Conservation (phyloP, 2,329 filamentous ascomycete species). For the Septoria linicola region DNA sequence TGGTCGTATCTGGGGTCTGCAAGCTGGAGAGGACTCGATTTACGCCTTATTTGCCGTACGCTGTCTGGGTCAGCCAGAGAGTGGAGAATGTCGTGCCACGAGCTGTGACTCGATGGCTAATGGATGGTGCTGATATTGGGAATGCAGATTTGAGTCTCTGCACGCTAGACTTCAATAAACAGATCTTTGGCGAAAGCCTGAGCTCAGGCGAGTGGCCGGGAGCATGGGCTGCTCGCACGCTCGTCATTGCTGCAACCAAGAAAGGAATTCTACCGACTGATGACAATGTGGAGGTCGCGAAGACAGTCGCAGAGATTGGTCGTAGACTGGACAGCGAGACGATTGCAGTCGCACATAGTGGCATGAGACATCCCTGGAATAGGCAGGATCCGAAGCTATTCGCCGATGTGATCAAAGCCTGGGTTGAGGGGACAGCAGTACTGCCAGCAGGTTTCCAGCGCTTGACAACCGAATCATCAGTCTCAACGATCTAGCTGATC, state of each 20-base stretch:
- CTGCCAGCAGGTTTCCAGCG: constrained; percentile 2
- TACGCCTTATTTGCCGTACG: constrained; percentile 20
- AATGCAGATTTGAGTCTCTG: constrained; percentile 1
- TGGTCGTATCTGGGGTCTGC: constrained; percentile 30
- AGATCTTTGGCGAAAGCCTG: constrained; percentile 20
- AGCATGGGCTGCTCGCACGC: constrained; percentile 26
- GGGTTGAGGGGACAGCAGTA: constrained; percentile 16
- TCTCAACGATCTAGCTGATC: too few relatives aligned
- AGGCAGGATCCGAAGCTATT: constrained; percentile 30
- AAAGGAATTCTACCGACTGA: constrained; percentile 28
- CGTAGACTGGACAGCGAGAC: constrained; percentile 22
- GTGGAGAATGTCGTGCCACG: constrained; percentile 24
- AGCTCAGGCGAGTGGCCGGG: constrained; percentile 19
- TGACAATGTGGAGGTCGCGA: constrained; percentile 27
- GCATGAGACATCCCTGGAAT: constrained; percentile 34
- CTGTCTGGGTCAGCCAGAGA: constrained; percentile 20
- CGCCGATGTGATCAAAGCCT: constrained; percentile 25
- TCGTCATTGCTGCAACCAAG: constrained; percentile 33
- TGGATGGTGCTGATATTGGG: constrained; percentile 28
- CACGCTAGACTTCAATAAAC: constrained; percentile 19
- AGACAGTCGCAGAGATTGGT: constrained; percentile 25
- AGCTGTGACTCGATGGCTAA: constrained; percentile 25
- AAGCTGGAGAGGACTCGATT: constrained; percentile 14
- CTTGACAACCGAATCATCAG: too few relatives aligned
- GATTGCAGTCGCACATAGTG: constrained; percentile 23